These are phyloP conservation scores for Amborella trichopoda DNA, from an alignment of 164 flowering plant genomes.

Conservation along the genomic window DNA sequence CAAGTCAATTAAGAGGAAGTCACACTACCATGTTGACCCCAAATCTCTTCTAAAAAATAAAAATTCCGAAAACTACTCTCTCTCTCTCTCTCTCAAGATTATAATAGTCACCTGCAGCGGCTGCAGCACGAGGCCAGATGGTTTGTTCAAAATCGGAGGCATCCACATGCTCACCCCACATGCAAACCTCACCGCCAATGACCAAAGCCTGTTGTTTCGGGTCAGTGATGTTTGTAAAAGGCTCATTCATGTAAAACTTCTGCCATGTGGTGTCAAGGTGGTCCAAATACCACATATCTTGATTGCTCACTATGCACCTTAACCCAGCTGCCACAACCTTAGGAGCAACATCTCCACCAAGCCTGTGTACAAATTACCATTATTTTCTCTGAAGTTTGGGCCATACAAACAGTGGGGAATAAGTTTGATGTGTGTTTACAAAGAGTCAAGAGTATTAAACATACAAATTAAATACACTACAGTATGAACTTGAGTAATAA, in stretches of 20 bases:
- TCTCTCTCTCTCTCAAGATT: too few species aligned
- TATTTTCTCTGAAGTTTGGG: too few species aligned
- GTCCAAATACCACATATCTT: constrained; percentile 78
- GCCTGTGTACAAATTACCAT: too few species aligned
- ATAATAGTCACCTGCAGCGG: constrained; percentile 68
- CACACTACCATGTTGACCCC: too few species aligned
- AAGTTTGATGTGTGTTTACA: too few species aligned
- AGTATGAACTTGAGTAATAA: too few species aligned
- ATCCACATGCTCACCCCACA: constrained; percentile 83
- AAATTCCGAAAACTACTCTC: too few species aligned
- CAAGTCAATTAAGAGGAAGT: too few species aligned
- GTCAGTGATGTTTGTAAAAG: constrained; percentile 49
- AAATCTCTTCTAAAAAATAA: too few species aligned
- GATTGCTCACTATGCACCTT: constrained; percentile 85
- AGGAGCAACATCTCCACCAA: constrained; percentile 61
- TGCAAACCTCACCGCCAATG: constrained; percentile 81
- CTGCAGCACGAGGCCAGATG: constrained; percentile 97
- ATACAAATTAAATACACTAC: too few species aligned
- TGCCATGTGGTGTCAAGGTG: constrained; percentile 65
- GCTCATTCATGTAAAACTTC: constrained; percentile 58
- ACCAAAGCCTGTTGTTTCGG: constrained; percentile 46
- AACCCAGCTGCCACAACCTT: constrained; percentile 56
- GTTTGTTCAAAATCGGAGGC: constrained; percentile 72
- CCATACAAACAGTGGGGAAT: too few species aligned
- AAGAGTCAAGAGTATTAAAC: too few species aligned